Conservation (phyloP, 305 asterid genomes). For the Fraxinus angustifolia region DNA sequence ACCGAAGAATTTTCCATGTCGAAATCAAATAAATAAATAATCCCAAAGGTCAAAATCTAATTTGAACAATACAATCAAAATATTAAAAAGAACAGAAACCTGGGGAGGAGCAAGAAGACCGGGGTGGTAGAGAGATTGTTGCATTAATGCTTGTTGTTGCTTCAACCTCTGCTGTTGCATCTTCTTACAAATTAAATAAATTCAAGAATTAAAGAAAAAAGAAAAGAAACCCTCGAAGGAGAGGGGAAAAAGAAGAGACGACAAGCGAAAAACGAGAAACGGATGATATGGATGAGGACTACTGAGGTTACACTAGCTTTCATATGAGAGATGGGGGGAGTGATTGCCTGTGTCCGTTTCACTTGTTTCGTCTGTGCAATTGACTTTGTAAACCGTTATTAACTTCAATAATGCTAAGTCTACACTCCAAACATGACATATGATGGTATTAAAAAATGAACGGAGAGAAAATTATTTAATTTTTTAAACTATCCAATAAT, state of each 20-base stretch:
- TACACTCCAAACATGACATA: no score
- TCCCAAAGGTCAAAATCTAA: not conserved
- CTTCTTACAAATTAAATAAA: slow-evolving; percentile 5
- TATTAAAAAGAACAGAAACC: slow-evolving; percentile 23
- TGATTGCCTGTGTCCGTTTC: slow-evolving; percentile 1
- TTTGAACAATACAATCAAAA: not conserved
- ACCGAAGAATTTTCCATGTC: not conserved
- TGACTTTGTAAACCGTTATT: not conserved
- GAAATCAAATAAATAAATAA: not conserved
- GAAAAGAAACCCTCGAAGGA: slow-evolving; percentile 40
- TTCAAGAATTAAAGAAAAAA: slow-evolving; percentile 8
- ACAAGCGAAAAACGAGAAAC: slow-evolving; percentile 17
- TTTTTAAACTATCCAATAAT: no score
- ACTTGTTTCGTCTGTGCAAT: slow-evolving; percentile 11
- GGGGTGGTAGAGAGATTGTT: slow-evolving; percentile 56
- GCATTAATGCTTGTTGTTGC: slow-evolving; percentile 54
- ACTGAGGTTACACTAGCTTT: not conserved
- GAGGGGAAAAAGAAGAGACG: slow-evolving; percentile 9
- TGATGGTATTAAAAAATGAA: no score
- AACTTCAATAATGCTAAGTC: no score
- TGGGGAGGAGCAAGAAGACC: slow-evolving; percentile 55
- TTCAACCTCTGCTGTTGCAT: slow-evolving; percentile 43
- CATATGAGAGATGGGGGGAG: not conserved
- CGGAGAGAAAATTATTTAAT: no score
- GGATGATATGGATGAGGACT: slow-evolving; percentile 22